A percentile compares a stretch with the other conserved stretches of the same genome.
These are phyloP conservation scores for Scedosporium minutisporum DNA, from an alignment of 2,329 filamentous ascomycete genomes.

Conservation along the genomic window DNA sequence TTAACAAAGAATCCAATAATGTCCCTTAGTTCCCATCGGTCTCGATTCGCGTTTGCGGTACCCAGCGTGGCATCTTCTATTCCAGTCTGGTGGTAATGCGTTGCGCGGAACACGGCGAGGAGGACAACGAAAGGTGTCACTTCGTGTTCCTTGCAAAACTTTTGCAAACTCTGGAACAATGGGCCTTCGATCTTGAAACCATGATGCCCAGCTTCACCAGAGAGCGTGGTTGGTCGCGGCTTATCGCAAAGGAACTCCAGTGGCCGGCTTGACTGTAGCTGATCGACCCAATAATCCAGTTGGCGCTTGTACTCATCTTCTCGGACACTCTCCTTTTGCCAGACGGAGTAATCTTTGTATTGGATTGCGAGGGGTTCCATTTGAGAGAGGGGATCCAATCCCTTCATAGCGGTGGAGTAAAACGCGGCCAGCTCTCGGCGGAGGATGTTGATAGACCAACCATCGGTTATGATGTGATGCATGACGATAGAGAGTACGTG, in stretches of 20 bases:
- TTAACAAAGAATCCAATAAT: constrained; percentile 8
- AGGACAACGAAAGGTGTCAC: constrained; percentile 10
- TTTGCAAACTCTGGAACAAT: constrained; percentile 6
- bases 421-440: constrained; percentile 12
- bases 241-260: constrained; percentile 12
- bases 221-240: background rate
- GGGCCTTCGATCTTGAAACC: background rate
- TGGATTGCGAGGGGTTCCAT: constrained; percentile 14
- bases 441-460: constrained; percentile 18
- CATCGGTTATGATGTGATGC: constrained; percentile 20
- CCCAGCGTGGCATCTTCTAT: constrained; percentile 15
- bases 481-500: constrained; percentile 17
- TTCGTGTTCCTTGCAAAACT: constrained; percentile 8
- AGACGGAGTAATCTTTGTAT: constrained; percentile 15
- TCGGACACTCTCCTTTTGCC: constrained; percentile 14
- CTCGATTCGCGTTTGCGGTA: constrained; percentile 1
- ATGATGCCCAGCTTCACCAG: background rate
- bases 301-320: constrained; percentile 11
- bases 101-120: constrained; percentile 15
- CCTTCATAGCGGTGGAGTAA: constrained; percentile 11
- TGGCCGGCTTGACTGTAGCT: constrained; percentile 11
- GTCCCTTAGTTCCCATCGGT: constrained; percentile 6
- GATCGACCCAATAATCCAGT: constrained; percentile 14
- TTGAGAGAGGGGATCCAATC: constrained; percentile 8
- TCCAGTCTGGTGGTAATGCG: constrained; percentile 18